phyloP scores from a whole-genome alignment of 2,329 filamentous ascomycete species.

The Pseudocercospora fuligena region DNA sequence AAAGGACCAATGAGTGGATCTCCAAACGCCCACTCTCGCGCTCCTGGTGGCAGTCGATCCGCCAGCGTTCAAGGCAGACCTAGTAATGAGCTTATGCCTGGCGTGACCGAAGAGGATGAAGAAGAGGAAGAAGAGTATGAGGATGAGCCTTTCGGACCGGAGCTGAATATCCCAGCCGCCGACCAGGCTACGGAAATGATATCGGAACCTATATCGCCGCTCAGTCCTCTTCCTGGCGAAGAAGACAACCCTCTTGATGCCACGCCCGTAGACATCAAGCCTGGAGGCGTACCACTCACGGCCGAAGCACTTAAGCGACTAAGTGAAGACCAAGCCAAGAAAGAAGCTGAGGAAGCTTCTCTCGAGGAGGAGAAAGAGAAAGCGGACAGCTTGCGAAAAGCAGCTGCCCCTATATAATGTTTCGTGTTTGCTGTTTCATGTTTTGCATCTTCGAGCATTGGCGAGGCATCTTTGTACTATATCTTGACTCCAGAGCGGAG shows the following conservation, averaged over 20 bases:
- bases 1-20: conserved; percentile 73
- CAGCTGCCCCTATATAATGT: conserved; percentile 4
- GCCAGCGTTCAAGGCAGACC: conserved; percentile 69
- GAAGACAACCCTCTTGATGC: conserved; percentile 17
- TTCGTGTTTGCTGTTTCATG: not conserved
- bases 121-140: conserved; percentile 36
- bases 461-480: conserved; percentile 4
- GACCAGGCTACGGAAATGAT: conserved; percentile 16
- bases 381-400: conserved; percentile 5
- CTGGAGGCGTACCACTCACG: conserved; percentile 33
- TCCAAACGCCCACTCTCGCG: conserved; percentile 31
- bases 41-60: conserved; percentile 37
- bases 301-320: conserved; percentile 40
- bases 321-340: conserved; percentile 32
- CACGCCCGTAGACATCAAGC: conserved; percentile 1
- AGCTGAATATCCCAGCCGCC: conserved; percentile 15
- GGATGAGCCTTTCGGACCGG: conserved; percentile 38
- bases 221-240: conserved; percentile 25
- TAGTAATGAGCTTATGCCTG: conserved; percentile 75
- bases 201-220: conserved; percentile 25
- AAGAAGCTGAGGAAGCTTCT: conserved; percentile 15
- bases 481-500: not conserved
- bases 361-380: conserved; percentile 12
- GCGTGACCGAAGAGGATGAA: conserved; percentile 40
- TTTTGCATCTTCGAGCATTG: not conserved